Percentiles rank a stretch among this genome's conserved stretches.
phyloP scores from a whole-genome alignment of 2,329 filamentous ascomycete genomes.

The Botrytis aclada region DNA sequence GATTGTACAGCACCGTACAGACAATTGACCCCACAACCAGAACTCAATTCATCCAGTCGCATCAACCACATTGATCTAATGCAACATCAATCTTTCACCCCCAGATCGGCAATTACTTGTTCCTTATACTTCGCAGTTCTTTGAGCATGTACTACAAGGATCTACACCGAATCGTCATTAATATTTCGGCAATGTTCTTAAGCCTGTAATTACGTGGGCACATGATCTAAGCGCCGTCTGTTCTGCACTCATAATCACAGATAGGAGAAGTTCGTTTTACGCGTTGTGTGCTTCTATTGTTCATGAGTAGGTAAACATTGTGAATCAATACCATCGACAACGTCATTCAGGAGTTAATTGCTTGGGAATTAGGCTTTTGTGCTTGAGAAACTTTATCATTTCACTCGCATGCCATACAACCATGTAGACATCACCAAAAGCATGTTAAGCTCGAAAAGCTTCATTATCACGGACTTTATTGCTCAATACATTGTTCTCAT shows the following conservation, averaged over 20 bases:
- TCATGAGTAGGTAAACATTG: neutral
- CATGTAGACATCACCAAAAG: neutral
- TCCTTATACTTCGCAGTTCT: neutral
- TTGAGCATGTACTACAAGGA: neutral
- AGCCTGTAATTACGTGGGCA: neutral
- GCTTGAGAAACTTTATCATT: neutral
- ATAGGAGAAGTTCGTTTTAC: neutral
- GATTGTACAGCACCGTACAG: neutral
- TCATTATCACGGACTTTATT: neutral
- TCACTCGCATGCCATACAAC: neutral
- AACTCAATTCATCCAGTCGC: neutral
- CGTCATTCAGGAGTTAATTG: neutral
- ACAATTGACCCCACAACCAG: neutral
- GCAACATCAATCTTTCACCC: neutral
- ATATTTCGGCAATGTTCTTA: neutral
- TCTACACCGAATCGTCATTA: neutral
- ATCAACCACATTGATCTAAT: constrained; percentile 4
- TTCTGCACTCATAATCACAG: neutral
- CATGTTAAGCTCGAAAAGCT: neutral
- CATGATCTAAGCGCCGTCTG: neutral
- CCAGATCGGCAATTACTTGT: neutral
- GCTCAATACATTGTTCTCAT: neutral
- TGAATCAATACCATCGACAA: no score
- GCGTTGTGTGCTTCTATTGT: neutral
- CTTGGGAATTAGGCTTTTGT: neutral